These are phyloP conservation scores for Coemansia sp. DNA, from an alignment of 192 early-diverging fungal species.

Conservation along the genomic window DNA sequence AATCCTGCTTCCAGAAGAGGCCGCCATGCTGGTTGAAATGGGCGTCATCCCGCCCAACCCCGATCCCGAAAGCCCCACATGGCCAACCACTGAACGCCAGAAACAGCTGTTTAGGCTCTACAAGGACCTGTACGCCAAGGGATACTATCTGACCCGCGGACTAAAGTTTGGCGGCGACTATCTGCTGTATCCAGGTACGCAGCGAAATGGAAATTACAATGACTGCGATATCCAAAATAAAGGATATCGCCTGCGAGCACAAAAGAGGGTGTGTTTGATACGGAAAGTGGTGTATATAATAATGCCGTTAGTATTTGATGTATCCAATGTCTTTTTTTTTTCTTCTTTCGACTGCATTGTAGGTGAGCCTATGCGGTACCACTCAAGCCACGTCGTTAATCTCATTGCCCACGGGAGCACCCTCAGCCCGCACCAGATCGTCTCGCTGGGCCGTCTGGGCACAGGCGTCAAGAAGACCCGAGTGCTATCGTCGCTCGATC, in stretches of 20 bases:
- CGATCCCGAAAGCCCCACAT: no score
- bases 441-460: constrained; percentile 61
- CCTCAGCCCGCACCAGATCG: constrained; percentile 53
- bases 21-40: constrained; percentile 49
- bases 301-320: not conserved
- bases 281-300: no score
- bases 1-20: constrained; percentile 69
- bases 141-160: constrained; percentile 68
- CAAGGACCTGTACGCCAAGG: constrained; percentile 57
- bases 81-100: constrained; percentile 40
- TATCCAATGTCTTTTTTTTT: not conserved
- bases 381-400: constrained; percentile 62
- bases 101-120: constrained; percentile 51
- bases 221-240: no score
- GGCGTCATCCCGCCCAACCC: constrained; percentile 14
- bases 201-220: no score
- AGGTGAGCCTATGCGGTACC: constrained; percentile 67
- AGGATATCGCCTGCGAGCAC: no score
- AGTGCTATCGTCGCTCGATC: constrained; percentile 54
- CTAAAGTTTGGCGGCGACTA: constrained; percentile 88
- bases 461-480: constrained; percentile 70
- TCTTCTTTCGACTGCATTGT: not conserved
- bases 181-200: constrained; percentile 67
- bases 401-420: constrained; percentile 29
- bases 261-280: no score